Evolutionary conservation across 306 rosid genomes (phyloP).

Genomic region (Gynostemma pentaphyllum): DNA sequence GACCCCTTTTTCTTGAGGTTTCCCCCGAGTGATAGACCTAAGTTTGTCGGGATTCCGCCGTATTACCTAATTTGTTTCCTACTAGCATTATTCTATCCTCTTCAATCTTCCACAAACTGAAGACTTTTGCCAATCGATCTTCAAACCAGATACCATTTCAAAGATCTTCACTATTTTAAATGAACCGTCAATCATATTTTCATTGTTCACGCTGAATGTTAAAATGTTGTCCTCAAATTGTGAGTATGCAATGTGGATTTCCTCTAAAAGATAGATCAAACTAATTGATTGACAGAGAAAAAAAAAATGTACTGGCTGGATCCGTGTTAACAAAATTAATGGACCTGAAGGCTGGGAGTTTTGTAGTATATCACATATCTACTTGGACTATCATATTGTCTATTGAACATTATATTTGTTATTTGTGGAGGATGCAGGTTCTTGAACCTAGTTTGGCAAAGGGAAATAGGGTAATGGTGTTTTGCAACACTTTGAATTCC

Average conservation of each 20-base stretch:
- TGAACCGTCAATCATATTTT: too few species aligned
- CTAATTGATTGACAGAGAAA: not conserved
- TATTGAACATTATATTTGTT: not conserved
- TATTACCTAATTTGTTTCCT: too few species aligned
- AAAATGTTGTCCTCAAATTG: not conserved
- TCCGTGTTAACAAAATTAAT: not conserved
- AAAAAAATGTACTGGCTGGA: not conserved
- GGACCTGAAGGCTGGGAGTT: not conserved
- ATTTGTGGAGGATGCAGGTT: conserved; percentile 46
- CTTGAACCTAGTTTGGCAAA: conserved; percentile 88
- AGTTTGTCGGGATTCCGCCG: too few species aligned
- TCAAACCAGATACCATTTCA: too few species aligned
- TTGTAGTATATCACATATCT: not conserved
- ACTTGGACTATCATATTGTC: not conserved
- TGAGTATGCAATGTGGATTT: too few species aligned
- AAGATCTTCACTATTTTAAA: too few species aligned
- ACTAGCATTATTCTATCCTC: too few species aligned
- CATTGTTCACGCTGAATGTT: too few species aligned
- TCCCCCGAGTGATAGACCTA: too few species aligned
- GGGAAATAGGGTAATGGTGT: conserved; percentile 90
- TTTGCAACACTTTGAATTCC: conserved; percentile 86
- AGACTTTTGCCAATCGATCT: too few species aligned
- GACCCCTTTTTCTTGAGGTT: too few species aligned
- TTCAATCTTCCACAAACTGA: too few species aligned
- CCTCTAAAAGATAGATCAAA: not conserved